Conservation (phyloP, 2,329 filamentous ascomycete species). For the Cylindrodendrum hubeiense region DNA sequence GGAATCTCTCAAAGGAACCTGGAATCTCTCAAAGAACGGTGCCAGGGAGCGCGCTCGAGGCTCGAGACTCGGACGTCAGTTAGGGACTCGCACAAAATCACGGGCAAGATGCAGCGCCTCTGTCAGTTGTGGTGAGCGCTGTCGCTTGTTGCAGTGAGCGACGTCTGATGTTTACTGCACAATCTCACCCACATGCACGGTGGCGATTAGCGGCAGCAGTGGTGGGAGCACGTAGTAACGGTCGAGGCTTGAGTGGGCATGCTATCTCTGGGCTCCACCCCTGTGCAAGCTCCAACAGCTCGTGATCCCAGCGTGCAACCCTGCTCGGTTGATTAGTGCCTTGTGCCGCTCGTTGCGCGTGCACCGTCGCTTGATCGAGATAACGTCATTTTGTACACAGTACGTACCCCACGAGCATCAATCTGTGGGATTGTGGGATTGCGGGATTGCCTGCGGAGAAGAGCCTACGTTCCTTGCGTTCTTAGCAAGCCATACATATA, state of each 20-base stretch:
- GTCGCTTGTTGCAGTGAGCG: background rate
- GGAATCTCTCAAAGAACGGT: background rate
- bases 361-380: constrained; percentile 30
- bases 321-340: constrained; percentile 35
- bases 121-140: too few species aligned
- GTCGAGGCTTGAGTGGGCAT: constrained; percentile 22
- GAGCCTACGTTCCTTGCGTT: too few species aligned
- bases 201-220: background rate
- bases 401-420: too few species aligned
- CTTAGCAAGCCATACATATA: too few species aligned
- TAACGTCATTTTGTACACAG: constrained; percentile 41
- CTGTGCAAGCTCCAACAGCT: constrained; percentile 35
- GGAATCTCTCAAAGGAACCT: too few species aligned
- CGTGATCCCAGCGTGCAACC: constrained; percentile 39
- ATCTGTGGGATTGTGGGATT: too few species aligned
- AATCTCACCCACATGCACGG: background rate
- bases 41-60: background rate
- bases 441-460: too few species aligned
- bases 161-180: background rate
- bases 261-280: constrained; percentile 34
- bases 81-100: background rate
- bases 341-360: constrained; percentile 37
- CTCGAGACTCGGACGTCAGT: background rate
- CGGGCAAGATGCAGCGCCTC: too few species aligned
- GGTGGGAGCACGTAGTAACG: constrained; percentile 6